Conservation (phyloP, 768 basidiomycete species). For the Russula sp. region DNA sequence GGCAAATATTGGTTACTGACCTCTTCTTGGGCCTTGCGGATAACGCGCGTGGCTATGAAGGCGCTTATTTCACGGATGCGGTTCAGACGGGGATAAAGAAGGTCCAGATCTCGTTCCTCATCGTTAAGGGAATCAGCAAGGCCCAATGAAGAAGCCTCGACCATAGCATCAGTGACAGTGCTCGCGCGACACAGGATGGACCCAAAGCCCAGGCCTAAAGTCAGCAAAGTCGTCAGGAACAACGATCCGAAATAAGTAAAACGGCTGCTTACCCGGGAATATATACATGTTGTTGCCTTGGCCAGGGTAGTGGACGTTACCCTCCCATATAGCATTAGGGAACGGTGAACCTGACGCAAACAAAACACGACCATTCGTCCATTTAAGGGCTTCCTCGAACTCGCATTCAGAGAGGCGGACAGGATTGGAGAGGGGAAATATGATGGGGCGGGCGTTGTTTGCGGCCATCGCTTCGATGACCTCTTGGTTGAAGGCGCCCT, state of each 20-base stretch:
- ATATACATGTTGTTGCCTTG: slow-evolving; percentile 97
- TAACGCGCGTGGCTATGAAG: slow-evolving; percentile 64
- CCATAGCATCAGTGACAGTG: slow-evolving; percentile 77
- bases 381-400: slow-evolving; percentile 63
- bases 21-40: slow-evolving; percentile 72
- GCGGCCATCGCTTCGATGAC: slow-evolving; percentile 72
- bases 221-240: slow-evolving; percentile 4
- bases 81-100: slow-evolving; percentile 79
- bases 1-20: slow-evolving; percentile 33
- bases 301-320: slow-evolving; percentile 58
- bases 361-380: slow-evolving; percentile 68
- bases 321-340: slow-evolving; percentile 49
- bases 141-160: slow-evolving; percentile 79
- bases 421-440: slow-evolving; percentile 92
- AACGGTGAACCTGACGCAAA: slow-evolving; percentile 91
- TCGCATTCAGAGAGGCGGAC: slow-evolving; percentile 74
- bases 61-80: slow-evolving; percentile 83
- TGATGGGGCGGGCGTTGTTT: slow-evolving; percentile 76
- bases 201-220: slow-evolving; percentile 65
- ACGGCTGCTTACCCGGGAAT: slow-evolving; percentile 45
- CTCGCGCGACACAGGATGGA: slow-evolving; percentile 63
- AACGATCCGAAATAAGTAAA: background rate
- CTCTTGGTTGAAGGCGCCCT: slow-evolving; percentile 67
- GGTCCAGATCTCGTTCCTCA: slow-evolving; percentile 56
- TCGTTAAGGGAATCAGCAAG: slow-evolving; percentile 64